Evolutionary conservation across 2,329 filamentous ascomycete genomes (phyloP), one percentile per base, ranked within the genome.

Genomic region (Cercospora sp.): DNA sequence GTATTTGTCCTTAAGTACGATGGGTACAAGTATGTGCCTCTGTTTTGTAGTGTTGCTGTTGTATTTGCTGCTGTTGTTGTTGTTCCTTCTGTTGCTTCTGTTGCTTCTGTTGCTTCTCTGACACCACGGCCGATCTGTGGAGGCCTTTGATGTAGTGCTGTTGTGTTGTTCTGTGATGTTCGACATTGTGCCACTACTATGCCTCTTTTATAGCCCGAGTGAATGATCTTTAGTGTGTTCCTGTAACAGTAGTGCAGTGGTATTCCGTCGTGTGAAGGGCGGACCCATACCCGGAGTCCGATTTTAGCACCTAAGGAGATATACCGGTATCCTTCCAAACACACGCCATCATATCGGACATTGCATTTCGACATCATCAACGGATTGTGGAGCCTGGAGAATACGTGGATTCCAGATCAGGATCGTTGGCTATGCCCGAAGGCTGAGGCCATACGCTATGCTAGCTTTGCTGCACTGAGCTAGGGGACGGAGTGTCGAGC

Each of bases 271-370:
- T 53, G 43, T 49, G 43, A 49, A 49, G 43, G 24, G 13, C 49
- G 24, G 49, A 45, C 59, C 21, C 43, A 28, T 18, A 45, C 34
- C 34, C 59, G 59, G 59, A 61, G 24, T 63, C 61, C 61, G 61
- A 45, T 21, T 53, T 34, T 61, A 61, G 34, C 26, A 26, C 18
- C 18, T 26, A 43, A 43, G 10, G 34, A 13, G 21, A 63, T 45
- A 28, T 7, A 49, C 61, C 59, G 37, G 59, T 61, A 30, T 61
- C 40, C 34, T 51, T 61, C 59, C 37, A 61, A 61, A 32, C 18
- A 61, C 59, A 45, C 59, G 59, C 59, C 59, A 37, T 43, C 34
- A 61, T 61, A 61, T 61, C 59, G 59, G 59, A 49, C 3, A 49
- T 61, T 61, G 37, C 26, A 26, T 28, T 45, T 49, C 3, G n/a